phyloP scores from a whole-genome alignment of 345 rosid species.

The Camelina neglecta region DNA sequence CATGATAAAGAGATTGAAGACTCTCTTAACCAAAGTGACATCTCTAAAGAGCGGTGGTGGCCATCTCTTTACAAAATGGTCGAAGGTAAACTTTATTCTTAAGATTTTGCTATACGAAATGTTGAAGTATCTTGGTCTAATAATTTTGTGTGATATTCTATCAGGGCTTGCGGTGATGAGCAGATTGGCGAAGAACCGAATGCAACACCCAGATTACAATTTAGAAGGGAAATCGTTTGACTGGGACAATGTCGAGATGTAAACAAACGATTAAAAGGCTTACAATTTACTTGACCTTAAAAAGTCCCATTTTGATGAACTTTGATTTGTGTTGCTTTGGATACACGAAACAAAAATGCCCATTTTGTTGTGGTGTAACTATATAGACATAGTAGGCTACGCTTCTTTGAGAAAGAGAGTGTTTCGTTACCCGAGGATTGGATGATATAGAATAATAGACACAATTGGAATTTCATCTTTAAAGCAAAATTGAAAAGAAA shows the following conservation, averaged over 20 bases:
- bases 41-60: constrained; percentile 87
- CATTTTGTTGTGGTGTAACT: constrained; percentile 15
- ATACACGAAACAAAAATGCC: constrained; percentile 27
- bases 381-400: not conserved
- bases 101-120: constrained; percentile 9
- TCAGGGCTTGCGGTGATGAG: constrained; percentile 88
- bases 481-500: not conserved
- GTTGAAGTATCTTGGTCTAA: constrained; percentile 6
- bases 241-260: constrained; percentile 64
- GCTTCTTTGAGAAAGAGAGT: not conserved
- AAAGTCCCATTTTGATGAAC: constrained; percentile 22
- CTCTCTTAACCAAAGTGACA: constrained; percentile 53
- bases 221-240: constrained; percentile 56
- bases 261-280: constrained; percentile 30
- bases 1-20: constrained; percentile 66
- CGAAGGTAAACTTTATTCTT: constrained; percentile 61
- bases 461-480: not conserved
- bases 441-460: not conserved
- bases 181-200: constrained; percentile 61
- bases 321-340: constrained; percentile 7
- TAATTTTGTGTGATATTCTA: constrained; percentile 21
- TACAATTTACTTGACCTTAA: not conserved
- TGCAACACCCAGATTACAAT: constrained; percentile 52
- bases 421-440: constrained; percentile 1
- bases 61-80: constrained; percentile 80